These are phyloP conservation scores for Rhododendron molle DNA, from an alignment of 148 eudicot genomes.

Conservation along the genomic window DNA sequence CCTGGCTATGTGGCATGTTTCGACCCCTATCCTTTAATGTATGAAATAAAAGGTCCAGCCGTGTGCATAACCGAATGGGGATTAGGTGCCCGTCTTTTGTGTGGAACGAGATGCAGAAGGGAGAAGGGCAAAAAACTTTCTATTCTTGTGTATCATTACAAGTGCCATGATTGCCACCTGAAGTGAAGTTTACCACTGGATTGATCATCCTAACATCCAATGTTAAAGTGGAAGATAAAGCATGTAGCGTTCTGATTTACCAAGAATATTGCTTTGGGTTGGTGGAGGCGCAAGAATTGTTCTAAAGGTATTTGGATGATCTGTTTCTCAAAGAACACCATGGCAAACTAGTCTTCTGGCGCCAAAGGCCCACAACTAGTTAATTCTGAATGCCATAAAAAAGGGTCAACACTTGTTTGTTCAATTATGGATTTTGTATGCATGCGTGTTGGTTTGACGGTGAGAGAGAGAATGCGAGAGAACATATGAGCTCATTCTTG, in stretches of 20 bases:
- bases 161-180: neutral
- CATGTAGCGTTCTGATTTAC: neutral
- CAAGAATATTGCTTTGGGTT: neutral
- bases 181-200: neutral
- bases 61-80: neutral
- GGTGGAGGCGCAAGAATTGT: neutral
- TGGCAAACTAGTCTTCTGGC: neutral
- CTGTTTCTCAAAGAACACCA: neutral
- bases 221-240: neutral
- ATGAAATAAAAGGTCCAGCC: neutral
- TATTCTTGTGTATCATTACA: neutral
- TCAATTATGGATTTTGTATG: neutral
- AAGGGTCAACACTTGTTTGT: neutral
- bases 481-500: neutral
- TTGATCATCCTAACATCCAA: neutral
- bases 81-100: neutral
- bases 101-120: neutral
- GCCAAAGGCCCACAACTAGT: neutral
- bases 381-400: neutral
- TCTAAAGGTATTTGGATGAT: neutral
- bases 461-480: neutral
- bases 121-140: neutral
- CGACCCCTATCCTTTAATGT: neutral
- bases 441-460: neutral
- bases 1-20: neutral